Evolutionary conservation across 176 grass and related monocot species (phyloP).

Genomic region (Saccharum spontaneum): DNA sequence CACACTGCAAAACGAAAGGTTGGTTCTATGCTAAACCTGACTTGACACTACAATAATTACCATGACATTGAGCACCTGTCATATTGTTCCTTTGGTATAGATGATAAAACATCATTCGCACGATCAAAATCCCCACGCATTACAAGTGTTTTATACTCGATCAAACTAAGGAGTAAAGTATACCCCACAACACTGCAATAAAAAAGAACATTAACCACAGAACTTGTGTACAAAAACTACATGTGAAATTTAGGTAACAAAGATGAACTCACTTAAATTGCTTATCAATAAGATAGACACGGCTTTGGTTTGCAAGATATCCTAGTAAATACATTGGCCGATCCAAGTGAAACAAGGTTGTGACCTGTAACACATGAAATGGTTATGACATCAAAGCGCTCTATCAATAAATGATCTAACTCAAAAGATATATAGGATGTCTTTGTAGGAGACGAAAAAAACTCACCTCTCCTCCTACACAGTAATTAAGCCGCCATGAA

Average conservation of each 20-base stretch:
- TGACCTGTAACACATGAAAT: constrained; percentile 59
- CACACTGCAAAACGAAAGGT: constrained; percentile 59
- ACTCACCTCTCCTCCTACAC: constrained; percentile 93
- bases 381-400: constrained; percentile 20
- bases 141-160: constrained; percentile 98
- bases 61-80: constrained; percentile 65
- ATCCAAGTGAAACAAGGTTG: constrained; percentile 97
- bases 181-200: constrained; percentile 94
- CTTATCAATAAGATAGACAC: constrained; percentile 99
- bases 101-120: constrained; percentile 79
- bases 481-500: constrained; percentile 92
- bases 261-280: constrained; percentile 83
- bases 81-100: constrained; percentile 94
- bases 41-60: neutral
- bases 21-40: constrained; percentile 21
- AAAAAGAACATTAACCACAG: constrained; percentile 39
- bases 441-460: neutral
- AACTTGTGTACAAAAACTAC: constrained; percentile 16
- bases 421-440: neutral
- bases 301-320: constrained; percentile 97
- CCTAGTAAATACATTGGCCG: constrained; percentile 96
- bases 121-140: constrained; percentile 90
- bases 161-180: constrained; percentile 94
- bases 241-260: constrained; percentile 3
- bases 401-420: neutral